Base-by-base conservation (phyloP, 2,329 filamentous ascomycete genomes). In the Penicillium sp. region DNA sequence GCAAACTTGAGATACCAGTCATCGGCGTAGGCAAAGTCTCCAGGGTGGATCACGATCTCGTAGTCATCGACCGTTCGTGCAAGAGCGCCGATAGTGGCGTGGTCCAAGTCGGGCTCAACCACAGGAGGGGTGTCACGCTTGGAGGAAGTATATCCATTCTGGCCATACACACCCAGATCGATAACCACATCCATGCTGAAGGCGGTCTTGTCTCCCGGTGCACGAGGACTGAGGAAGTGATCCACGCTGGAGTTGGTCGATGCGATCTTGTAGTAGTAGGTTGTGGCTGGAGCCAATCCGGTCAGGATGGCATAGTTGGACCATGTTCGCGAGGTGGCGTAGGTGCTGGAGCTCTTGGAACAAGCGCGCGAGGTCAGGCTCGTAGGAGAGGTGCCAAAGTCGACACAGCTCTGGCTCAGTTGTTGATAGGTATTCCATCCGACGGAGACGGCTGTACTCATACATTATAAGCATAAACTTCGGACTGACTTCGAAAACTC, bases 201-300 rank as follows among this genome's bases (percentile, higher is more conserved):
- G 0, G 79, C 68, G 0, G 75, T 78, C 44, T 65, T 72, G 64
- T 83, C 79, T 12, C 80, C 80, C 0, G 79, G 68, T 3, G 65
- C 50, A 1, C 79, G 75, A 3, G 77, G 74, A 52, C 76, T 82
- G 42, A 78, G 56, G 62, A 83, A 82, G 35, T 76, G 71, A 32
- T 74, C 71, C 7, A 77, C 66, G 4, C 60, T 77, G 0, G 79
- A 79, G 63, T 82, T 82, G 27, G 70, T 75, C 2, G 78, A 80
- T 7, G 68, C 69, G 42, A 82, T 80, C 66, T 79, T 73, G 68
- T 83, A 83, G 67, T 79, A 82, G 62, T 83, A 83, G 0, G 72
- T 79, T 1, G 78, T 80, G 0, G 74, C 77, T 0, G 79, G 73
- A 0, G 63, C 64, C 18, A 83, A 63, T 5, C 59, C 67, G 0